These are phyloP conservation scores for Camellia japonica DNA, from an alignment of 148 eudicot species.

Conservation along the genomic window DNA sequence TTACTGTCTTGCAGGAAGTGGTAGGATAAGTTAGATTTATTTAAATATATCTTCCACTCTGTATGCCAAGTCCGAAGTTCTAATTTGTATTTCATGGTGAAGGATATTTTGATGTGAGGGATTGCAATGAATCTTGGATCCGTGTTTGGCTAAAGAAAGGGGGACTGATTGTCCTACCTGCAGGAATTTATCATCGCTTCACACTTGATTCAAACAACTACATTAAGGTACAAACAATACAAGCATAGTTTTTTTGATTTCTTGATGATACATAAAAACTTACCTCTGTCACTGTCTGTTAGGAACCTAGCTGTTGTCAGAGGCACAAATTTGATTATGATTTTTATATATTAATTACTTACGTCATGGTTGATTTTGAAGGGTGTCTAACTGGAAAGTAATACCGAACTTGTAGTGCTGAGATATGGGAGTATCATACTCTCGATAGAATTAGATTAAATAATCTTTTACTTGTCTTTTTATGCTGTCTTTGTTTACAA, in stretches of 20 bases:
- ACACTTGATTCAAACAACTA: slow-evolving; percentile 90
- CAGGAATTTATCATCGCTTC: slow-evolving; percentile 97
- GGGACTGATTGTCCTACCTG: slow-evolving; percentile 93
- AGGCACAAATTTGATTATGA: background rate
- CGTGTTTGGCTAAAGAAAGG: slow-evolving; percentile 84
- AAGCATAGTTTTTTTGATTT: too few species aligned
- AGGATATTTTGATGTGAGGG: slow-evolving; percentile 99
- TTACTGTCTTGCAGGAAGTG: slow-evolving; percentile 88
- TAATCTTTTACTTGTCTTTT: background rate
- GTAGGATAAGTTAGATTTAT: slow-evolving; percentile 57
- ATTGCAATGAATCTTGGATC: slow-evolving; percentile 80
- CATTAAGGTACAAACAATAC: slow-evolving; percentile 57
- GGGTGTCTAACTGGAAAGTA: background rate
- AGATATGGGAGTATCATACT: too few species aligned
- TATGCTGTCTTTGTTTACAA: background rate
- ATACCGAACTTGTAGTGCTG: background rate
- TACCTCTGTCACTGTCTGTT: too few species aligned
- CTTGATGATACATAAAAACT: too few species aligned
- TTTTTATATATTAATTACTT: too few species aligned
- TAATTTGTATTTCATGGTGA: slow-evolving; percentile 8
- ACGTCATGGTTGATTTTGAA: background rate
- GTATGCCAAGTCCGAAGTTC: background rate
- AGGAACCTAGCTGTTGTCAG: background rate
- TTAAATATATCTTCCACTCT: background rate
- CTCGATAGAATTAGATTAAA: too few species aligned